Evolutionary conservation across 139 green algal genomes (phyloP), one percentile per base, ranked within the genome.

Genomic region (Asterochloris sp.): DNA sequence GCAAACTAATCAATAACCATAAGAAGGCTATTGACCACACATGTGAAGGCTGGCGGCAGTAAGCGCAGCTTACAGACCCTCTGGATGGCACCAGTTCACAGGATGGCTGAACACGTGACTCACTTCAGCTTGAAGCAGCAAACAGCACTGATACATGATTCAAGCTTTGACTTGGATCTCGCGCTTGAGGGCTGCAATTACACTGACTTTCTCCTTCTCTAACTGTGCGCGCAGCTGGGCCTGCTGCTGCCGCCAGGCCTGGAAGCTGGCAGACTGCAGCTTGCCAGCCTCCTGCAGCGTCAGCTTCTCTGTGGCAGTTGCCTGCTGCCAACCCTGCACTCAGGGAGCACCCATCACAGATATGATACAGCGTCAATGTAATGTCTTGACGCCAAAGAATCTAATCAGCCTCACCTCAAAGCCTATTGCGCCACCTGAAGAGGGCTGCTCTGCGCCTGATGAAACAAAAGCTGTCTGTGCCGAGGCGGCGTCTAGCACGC

Each of bases 191-290:
- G 38, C 38, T 54, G 38, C 38, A 54, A 6, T 54, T 54, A 54
- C 38, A 54, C 38, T 54, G 38, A 6, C 38, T 54, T 54, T 54
- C 8, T 71, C 66, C 21, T 71, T 71, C 2, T 71, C 66, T 71
- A 24, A 71, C 4, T 26, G 66, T 26, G 19, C 21, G n/a, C 67
- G 28, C 12, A 69, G 76, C 23, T 26, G 23, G 6, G 68, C 24
- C 14, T 80, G 76, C 21, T 80, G 76, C 60, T 80, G 76, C 61
- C 76, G 76, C 76, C 76, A 80, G 76, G 24, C 69, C 12, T 24
- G 60, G 47, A 80, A 80, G 23, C 38, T 13, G 38, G 76, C 60
- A 16, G 68, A 26, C 11, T 69, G 60, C 19, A 62, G 16, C 60
- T 80, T 61, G 13, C 19, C 68, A 54, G 54, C 54, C 21, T 61